Percentiles rank a stretch among this genome's conserved stretches.
These are phyloP conservation scores for Grigorovia jiainica DNA, from an alignment of 805 yeast genomes.

Conservation along the genomic window DNA sequence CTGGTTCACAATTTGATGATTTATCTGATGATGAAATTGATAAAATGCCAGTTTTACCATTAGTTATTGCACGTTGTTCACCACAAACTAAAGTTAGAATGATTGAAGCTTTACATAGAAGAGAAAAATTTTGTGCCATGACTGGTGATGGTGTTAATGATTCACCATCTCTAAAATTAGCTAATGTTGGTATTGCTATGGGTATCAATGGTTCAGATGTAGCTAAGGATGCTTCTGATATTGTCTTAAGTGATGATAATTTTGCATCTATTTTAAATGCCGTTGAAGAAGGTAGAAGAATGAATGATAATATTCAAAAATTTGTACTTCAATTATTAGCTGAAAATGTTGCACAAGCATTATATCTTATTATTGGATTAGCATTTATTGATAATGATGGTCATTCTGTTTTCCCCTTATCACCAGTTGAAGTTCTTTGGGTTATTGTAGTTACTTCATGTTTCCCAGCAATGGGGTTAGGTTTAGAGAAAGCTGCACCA, in stretches of 20 bases:
- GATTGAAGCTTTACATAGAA: slow-evolving; percentile 77
- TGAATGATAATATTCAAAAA: slow-evolving; percentile 88
- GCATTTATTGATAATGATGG: slow-evolving; percentile 64
- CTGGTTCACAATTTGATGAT: slow-evolving; percentile 73
- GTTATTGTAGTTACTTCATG: slow-evolving; percentile 96
- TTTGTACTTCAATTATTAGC: slow-evolving; percentile 91
- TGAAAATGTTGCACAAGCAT: slow-evolving; percentile 85
- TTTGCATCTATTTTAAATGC: slow-evolving; percentile 89
- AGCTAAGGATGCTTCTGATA: slow-evolving; percentile 96
- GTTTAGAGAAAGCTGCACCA: slow-evolving; percentile 93
- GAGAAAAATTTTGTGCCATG: slow-evolving; percentile 95
- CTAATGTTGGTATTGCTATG: slow-evolving; percentile 95
- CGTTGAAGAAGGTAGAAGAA: slow-evolving; percentile 94
- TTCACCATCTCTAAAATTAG: slow-evolving; percentile 91
- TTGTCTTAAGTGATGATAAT: slow-evolving; percentile 94
- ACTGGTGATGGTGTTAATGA: slow-evolving; percentile 99
- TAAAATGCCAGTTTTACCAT: slow-evolving; percentile 64
- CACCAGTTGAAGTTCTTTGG: slow-evolving; percentile 97
- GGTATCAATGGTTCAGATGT: slow-evolving; percentile 93
- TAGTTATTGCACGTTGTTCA: slow-evolving; percentile 88
- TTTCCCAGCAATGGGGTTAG: slow-evolving; percentile 95
- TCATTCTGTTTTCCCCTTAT: slow-evolving; percentile 79
- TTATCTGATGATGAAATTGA: slow-evolving; percentile 64
- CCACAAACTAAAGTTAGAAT: slow-evolving; percentile 89
- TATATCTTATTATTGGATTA: slow-evolving; percentile 74